phyloP scores from a whole-genome alignment of 2,329 filamentous ascomycete species.

The Ophiocordyceps camponoti-saundersi region DNA sequence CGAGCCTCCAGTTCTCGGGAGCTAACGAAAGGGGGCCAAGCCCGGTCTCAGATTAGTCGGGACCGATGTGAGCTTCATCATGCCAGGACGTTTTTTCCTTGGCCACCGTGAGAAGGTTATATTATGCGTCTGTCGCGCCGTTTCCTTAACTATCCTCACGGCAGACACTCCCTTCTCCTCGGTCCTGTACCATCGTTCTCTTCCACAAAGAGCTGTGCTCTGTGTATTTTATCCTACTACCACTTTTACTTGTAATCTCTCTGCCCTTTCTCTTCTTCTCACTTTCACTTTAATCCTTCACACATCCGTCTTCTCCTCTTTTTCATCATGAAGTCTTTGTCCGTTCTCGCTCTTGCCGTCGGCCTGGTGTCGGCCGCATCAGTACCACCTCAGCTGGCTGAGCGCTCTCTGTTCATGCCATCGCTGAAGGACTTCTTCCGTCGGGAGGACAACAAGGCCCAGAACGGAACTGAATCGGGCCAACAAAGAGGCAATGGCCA shows the following conservation, averaged over 20 bases:
- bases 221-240: background rate
- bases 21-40: background rate
- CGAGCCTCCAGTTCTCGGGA: background rate
- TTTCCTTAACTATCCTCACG: background rate
- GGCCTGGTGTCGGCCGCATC: conserved; percentile 13
- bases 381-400: conserved; percentile 8
- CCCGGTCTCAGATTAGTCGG: background rate
- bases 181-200: background rate
- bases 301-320: background rate
- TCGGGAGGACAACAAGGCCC: background rate
- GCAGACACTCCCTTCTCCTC: background rate
- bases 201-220: background rate
- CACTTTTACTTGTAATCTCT: conserved; percentile 1
- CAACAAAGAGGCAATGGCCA: background rate
- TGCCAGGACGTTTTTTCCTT: background rate
- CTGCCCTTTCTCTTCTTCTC: conserved; percentile 1
- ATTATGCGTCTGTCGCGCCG: background rate
- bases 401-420: conserved; percentile 2
- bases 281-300: background rate
- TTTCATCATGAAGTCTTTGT: conserved; percentile 11
- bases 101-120: background rate
- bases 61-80: background rate
- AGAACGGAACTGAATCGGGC: background rate
- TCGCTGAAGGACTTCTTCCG: conserved; percentile 1
- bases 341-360: conserved; percentile 11